A percentile compares a stretch with the other conserved stretches of the same genome.
phyloP scores from a whole-genome alignment of 495 filamentous ascomycete species.

The Penicillium chermesinum region DNA sequence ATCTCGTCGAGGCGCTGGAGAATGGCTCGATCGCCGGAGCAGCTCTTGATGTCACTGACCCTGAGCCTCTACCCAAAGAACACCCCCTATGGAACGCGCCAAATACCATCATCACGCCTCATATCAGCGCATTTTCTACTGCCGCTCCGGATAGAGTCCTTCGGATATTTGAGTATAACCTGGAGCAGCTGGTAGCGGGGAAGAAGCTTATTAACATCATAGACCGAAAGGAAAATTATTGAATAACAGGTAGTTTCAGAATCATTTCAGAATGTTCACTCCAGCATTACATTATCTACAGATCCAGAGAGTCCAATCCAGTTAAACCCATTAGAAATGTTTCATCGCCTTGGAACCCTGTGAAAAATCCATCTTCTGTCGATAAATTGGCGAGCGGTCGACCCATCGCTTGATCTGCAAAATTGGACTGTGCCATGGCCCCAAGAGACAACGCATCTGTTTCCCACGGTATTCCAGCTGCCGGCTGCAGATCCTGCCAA shows the following conservation, averaged over 20 bases:
- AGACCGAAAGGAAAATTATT: neutral
- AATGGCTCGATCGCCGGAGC: conserved; percentile 56
- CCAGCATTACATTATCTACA: no score
- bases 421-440: neutral
- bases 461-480: conserved; percentile 1
- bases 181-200: neutral
- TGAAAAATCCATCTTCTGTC: neutral
- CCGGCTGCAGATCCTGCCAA: neutral
- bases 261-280: no score
- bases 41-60: conserved; percentile 79
- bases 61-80: conserved; percentile 69
- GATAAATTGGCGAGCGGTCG: neutral
- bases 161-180: neutral
- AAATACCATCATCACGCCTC: conserved; percentile 75
- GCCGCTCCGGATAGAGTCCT: neutral
- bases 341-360: conserved; percentile 13
- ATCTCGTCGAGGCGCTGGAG: conserved; percentile 53
- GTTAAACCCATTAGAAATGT: conserved; percentile 23
- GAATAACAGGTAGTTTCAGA: no score
- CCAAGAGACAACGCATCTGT: neutral
- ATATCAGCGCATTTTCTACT: conserved; percentile 48
- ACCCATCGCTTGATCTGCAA: neutral
- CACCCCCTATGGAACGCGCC: conserved; percentile 67
- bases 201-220: neutral
- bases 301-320: conserved; percentile 20